Percentiles rank a stretch among this genome's conserved stretches.
These are phyloP conservation scores for Podospora tetraspora DNA, from an alignment of 495 filamentous ascomycete genomes.

Conservation along the genomic window DNA sequence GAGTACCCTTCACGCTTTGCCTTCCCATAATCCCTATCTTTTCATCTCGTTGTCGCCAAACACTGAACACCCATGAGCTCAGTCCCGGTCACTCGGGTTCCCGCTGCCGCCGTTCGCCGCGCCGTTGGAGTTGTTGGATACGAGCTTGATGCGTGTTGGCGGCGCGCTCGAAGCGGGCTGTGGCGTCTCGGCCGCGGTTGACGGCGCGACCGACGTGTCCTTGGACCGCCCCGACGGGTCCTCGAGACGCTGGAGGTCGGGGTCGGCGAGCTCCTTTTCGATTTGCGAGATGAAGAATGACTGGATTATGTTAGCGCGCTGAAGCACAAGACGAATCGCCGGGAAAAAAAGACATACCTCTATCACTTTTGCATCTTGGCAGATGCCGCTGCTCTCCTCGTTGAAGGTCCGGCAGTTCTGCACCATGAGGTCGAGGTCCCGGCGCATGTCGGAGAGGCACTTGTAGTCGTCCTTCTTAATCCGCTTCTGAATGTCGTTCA, in stretches of 20 bases:
- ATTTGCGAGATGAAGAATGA: constrained; percentile 62
- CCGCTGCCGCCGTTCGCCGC: constrained; percentile 34
- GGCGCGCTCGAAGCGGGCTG: constrained; percentile 46
- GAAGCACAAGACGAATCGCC: not conserved
- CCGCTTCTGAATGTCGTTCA: constrained; percentile 86
- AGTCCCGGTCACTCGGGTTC: constrained; percentile 45
- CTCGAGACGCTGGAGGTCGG: constrained; percentile 70
- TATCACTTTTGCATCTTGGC: constrained; percentile 86
- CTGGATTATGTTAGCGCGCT: constrained; percentile 35
- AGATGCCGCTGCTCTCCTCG: constrained; percentile 86
- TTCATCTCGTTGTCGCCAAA: not conserved
- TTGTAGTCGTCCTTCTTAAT: constrained; percentile 92
- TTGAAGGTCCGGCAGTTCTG: constrained; percentile 92
- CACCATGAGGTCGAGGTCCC: constrained; percentile 77
- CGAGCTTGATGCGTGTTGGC: constrained; percentile 50
- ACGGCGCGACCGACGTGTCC: constrained; percentile 60
- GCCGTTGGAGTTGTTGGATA: constrained; percentile 46
- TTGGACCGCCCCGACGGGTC: constrained; percentile 42
- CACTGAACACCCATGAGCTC: not conserved
- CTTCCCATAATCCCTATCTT: not conserved
- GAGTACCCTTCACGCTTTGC: not conserved
- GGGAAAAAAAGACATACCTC: constrained; percentile 54
- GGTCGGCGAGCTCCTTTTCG: constrained; percentile 61
- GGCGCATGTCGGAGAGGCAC: constrained; percentile 69
- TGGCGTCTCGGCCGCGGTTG: constrained; percentile 66